phyloP scores from a whole-genome alignment of 164 flowering plant species.

The Houttuynia cordata region DNA sequence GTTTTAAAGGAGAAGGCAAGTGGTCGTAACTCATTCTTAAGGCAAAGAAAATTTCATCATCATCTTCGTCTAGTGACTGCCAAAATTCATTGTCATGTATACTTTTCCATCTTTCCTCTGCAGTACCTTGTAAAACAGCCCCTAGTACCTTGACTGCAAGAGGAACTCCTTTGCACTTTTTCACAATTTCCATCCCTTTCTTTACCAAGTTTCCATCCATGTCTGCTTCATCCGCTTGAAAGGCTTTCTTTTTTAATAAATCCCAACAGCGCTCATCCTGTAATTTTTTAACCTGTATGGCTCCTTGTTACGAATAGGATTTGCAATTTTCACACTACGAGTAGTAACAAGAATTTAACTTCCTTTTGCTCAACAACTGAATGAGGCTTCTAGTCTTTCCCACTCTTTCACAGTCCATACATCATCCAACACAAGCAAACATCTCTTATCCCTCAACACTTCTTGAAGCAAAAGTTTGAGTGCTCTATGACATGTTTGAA shows the following conservation, averaged over 20 bases:
- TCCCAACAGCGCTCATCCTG: too few species aligned
- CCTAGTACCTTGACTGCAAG: background rate
- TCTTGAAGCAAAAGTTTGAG: background rate
- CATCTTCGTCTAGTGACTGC: background rate
- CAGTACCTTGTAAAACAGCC: background rate
- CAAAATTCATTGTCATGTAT: background rate
- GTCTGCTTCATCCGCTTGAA: background rate
- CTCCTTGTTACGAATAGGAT: too few species aligned
- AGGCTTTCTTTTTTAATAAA: slow-evolving; percentile 4
- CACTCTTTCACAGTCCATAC: slow-evolving; percentile 3
- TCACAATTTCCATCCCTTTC: background rate
- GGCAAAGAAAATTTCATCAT: slow-evolving; percentile 1
- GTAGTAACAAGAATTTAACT: slow-evolving; percentile 13
- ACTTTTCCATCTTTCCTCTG: background rate
- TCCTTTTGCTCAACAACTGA: slow-evolving; percentile 4
- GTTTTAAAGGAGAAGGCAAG: slow-evolving; percentile 8
- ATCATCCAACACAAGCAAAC: slow-evolving; percentile 2
- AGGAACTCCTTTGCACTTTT: background rate
- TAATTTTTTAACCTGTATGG: too few species aligned
- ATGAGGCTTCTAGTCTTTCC: background rate
- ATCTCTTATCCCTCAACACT: background rate
- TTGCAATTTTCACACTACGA: background rate
- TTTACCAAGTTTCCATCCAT: background rate
- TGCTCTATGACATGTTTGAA: background rate
- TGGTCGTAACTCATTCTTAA: slow-evolving; percentile 8